These are phyloP conservation scores for Platanthera guangdongensis DNA, from an alignment of 106 monocot species.

Conservation along the genomic window DNA sequence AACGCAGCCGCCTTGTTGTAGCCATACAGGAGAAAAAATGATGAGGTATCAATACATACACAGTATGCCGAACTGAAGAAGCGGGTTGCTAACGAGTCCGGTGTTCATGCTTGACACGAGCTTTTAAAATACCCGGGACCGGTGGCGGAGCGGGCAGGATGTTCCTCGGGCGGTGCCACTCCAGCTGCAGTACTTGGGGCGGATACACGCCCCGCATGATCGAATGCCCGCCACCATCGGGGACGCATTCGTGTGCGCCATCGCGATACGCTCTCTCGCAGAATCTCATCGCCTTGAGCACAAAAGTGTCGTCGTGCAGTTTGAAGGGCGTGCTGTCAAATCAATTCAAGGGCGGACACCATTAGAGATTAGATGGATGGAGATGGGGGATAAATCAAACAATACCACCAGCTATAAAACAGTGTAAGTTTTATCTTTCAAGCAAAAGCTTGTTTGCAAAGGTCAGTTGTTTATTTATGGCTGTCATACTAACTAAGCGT, in stretches of 20 bases:
- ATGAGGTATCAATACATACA: background rate
- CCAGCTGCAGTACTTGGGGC: conserved; percentile 26
- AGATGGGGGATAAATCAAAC: background rate
- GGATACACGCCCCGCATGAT: conserved; percentile 15
- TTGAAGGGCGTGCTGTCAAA: conserved; percentile 86
- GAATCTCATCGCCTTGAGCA: conserved; percentile 86
- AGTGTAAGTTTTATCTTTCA: no score
- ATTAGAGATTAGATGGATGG: background rate
- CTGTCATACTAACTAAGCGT: no score
- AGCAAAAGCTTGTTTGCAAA: no score
- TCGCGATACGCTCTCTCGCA: conserved; percentile 42
- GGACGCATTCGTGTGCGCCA: conserved; percentile 20
- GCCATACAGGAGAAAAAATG: conserved; percentile 10
- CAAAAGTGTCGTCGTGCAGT: conserved; percentile 81
- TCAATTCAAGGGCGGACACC: background rate
- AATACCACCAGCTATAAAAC: background rate
- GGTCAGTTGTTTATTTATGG: no score
- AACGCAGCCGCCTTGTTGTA: background rate
- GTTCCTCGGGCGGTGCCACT: conserved; percentile 20
- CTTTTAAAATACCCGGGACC: conserved; percentile 76
- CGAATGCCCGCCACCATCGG: conserved; percentile 44
- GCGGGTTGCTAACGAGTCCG: conserved; percentile 6
- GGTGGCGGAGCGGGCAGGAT: conserved; percentile 51
- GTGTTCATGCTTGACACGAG: conserved; percentile 60
- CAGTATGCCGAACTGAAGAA: background rate